Evolutionary conservation across 139 green algal genomes (phyloP), one percentile per base, ranked within the genome.

Genomic region (Zygnema circumcarinatum): DNA sequence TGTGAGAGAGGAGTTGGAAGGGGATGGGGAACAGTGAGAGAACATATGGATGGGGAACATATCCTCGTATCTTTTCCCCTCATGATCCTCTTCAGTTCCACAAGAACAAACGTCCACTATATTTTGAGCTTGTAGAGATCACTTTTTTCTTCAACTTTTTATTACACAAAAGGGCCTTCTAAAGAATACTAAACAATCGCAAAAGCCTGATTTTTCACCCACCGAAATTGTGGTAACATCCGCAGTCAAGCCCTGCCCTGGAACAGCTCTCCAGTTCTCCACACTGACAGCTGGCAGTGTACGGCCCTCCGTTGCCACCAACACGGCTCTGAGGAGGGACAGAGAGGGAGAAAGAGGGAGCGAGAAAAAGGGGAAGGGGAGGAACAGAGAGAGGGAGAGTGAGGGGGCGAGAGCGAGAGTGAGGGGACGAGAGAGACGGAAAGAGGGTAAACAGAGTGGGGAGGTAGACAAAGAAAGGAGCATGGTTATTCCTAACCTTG

Each of bases 201-300:
- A n/a, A n/a, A 78, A 78, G 16, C 7, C 7, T 78, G 7, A 3
- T 78, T 41, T 7, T 20, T 38, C n/a, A 83, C 33, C 3, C 32
- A 83, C 75, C 20, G 47, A 3, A 39, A 83, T 20, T 38, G 79
- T 62, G 7, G 74, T 81, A 2, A 92, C 79, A 31, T 31, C 39
- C 7, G 86, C 90, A 33, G 85, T 47, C 31, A 93, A 78, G 31
- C 90, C 90, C 7, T 85, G 38, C 20, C 90, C 90, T 2, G 74
- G 69, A 31, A 90, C 74, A 21, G 78, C 38, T 3, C 39, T 42
- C 32, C 89, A 89, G 38, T 87, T 54, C 3, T 33, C 67, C 33
- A 91, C 76, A 16, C n/a, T 29, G 29, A 92, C 84, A 22, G 38
- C 38, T 16, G 85, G 86, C 25, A 92, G 36, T 0, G 36, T 54